These are phyloP conservation scores for Fusarium avenaceum DNA, from an alignment of 2,329 filamentous ascomycete genomes.

Conservation along the genomic window DNA sequence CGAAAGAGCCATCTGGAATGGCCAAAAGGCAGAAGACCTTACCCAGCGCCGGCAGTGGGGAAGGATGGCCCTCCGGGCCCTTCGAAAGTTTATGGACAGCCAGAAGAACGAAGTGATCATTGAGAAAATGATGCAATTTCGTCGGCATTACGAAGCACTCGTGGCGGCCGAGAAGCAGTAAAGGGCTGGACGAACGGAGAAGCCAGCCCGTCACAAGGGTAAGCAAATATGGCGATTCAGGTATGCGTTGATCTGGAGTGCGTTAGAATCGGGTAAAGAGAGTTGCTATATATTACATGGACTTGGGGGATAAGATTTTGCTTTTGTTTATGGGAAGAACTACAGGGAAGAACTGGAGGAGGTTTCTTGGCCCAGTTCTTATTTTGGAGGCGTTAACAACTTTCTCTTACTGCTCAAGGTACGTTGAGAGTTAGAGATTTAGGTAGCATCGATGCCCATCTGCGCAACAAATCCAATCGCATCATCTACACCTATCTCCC, in stretches of 20 bases:
- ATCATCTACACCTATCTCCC: too few relatives aligned
- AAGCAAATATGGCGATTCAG: not conserved
- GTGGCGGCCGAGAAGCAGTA: not conserved
- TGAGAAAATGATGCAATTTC: not conserved
- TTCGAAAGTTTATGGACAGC: not conserved
- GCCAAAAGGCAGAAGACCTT: not conserved
- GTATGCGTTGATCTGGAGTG: not conserved
- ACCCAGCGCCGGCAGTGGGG: not conserved
- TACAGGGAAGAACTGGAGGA: not conserved
- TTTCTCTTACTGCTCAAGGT: too few relatives aligned
- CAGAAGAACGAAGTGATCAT: constrained; percentile 7
- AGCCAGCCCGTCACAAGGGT: not conserved
- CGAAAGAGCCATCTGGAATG: constrained; percentile 1
- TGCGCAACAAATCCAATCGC: too few relatives aligned
- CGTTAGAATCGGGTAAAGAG: not conserved
- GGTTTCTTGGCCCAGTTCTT: not conserved
- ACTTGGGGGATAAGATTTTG: not conserved
- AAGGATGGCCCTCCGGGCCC: not conserved
- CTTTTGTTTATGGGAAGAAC: not conserved
- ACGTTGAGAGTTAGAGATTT: too few relatives aligned
- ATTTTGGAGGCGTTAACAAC: not conserved
- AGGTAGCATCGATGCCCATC: too few relatives aligned
- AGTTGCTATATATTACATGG: not conserved
- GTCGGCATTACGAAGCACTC: not conserved
- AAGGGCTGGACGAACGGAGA: not conserved